Conservation (phyloP, 441 rosid species). For the Pelargonium exstipulatum region DNA sequence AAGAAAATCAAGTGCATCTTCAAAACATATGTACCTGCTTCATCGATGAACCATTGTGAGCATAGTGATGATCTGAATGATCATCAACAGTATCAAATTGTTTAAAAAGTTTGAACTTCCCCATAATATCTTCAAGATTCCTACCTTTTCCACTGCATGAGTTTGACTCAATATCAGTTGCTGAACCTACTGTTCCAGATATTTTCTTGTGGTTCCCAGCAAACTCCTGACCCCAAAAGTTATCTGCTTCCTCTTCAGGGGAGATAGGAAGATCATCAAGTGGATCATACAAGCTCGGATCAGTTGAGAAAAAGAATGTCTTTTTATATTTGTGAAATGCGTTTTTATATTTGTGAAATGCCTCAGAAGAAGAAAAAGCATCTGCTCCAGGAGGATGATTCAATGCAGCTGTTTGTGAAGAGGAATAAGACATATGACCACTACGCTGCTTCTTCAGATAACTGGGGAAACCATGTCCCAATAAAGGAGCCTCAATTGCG, state of each 20-base stretch:
- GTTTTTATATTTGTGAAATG: neutral
- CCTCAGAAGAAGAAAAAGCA: neutral
- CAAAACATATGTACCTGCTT: slow-evolving; percentile 44
- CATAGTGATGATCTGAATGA: slow-evolving; percentile 59
- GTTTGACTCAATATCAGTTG: neutral
- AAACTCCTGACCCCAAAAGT: slow-evolving; percentile 14
- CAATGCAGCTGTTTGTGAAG: slow-evolving; percentile 5
- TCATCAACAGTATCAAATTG: slow-evolving; percentile 71
- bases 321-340: neutral
- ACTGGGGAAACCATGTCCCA: slow-evolving; percentile 14
- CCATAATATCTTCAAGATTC: slow-evolving; percentile 41
- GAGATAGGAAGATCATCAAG: slow-evolving; percentile 14
- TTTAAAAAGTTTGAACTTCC: slow-evolving; percentile 50
- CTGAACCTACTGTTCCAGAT: neutral
- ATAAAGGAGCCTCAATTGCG: slow-evolving; percentile 18
- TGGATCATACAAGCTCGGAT: slow-evolving; percentile 21
- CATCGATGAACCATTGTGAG: slow-evolving; percentile 27
- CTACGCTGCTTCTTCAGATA: slow-evolving; percentile 18
- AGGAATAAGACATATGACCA: slow-evolving; percentile 14
- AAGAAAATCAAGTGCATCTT: slow-evolving; percentile 9
- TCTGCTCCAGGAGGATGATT: neutral
- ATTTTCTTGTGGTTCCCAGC: neutral
- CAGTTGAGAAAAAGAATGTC: neutral
- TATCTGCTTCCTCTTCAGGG: neutral
- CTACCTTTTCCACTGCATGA: slow-evolving; percentile 26